A percentile compares a stretch with the other conserved stretches of the same genome.
These are phyloP conservation scores for Yamadazyma dendronema DNA, from an alignment of 1,139 yeast genomes.

Conservation along the genomic window DNA sequence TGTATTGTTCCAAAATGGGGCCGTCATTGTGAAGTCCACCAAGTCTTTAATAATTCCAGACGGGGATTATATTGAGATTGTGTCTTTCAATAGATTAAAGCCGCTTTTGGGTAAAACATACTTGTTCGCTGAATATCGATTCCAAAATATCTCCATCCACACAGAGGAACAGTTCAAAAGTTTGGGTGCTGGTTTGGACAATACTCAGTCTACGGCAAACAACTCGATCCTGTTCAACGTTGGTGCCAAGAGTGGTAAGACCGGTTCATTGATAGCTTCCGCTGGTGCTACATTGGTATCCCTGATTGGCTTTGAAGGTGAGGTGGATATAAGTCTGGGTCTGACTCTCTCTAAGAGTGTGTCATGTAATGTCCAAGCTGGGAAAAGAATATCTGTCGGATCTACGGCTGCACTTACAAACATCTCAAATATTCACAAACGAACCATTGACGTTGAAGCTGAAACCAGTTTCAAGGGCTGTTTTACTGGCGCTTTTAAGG, in stretches of 20 bases:
- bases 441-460: slow-evolving; percentile 7
- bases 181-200: slow-evolving; percentile 18
- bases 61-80: slow-evolving; percentile 14
- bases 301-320: slow-evolving; percentile 5
- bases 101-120: slow-evolving; percentile 3
- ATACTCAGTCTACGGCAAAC: slow-evolving; percentile 10
- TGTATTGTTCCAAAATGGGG: slow-evolving; percentile 17
- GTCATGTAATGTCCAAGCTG: slow-evolving; percentile 13
- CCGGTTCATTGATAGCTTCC: slow-evolving; percentile 5
- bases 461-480: slow-evolving; percentile 5
- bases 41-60: slow-evolving; percentile 20
- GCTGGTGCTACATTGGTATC: slow-evolving; percentile 4
- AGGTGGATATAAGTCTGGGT: slow-evolving; percentile 9
- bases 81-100: slow-evolving; percentile 9
- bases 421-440: slow-evolving; percentile 8
- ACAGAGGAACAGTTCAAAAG: slow-evolving; percentile 1
- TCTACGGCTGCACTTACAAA: slow-evolving; percentile 5
- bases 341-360: slow-evolving; percentile 5
- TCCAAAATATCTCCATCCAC: slow-evolving; percentile 6
- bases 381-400: slow-evolving; percentile 7
- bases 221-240: slow-evolving; percentile 12
- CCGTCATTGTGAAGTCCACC: slow-evolving; percentile 13
- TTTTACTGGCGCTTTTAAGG: slow-evolving; percentile 2
- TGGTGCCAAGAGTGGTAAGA: slow-evolving; percentile 7
- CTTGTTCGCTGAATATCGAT: slow-evolving; percentile 13